Conservation (phyloP, 495 filamentous ascomycete species). For the Tirmania nivea region DNA sequence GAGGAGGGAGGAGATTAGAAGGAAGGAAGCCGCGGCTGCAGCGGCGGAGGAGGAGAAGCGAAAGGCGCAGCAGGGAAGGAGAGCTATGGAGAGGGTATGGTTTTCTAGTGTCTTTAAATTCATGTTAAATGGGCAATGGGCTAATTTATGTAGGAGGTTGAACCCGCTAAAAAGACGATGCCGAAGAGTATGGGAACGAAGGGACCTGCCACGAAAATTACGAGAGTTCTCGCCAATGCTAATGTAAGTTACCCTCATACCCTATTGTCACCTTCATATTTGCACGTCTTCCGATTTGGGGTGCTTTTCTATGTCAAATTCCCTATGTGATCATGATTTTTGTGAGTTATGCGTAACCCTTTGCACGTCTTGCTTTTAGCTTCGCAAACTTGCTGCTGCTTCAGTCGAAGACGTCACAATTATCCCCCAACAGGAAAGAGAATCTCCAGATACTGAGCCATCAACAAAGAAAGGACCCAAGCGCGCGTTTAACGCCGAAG, state of each 20-base stretch:
- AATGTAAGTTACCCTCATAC: too few species aligned
- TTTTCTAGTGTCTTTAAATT: background rate
- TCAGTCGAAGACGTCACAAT: too few species aligned
- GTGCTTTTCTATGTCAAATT: background rate
- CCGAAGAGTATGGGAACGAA: background rate
- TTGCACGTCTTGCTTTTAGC: background rate
- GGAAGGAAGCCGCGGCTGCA: background rate
- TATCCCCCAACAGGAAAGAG: background rate
- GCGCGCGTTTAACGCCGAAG: background rate
- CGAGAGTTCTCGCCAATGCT: too few species aligned
- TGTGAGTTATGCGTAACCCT: background rate
- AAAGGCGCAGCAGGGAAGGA: slow-evolving; percentile 25
- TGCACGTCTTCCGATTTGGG: too few species aligned
- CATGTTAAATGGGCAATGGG: too few species aligned
- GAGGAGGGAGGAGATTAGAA: background rate
- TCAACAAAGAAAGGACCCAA: background rate
- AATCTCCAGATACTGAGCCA: background rate
- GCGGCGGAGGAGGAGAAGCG: slow-evolving; percentile 24
- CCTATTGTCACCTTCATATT: too few species aligned
- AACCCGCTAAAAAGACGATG: background rate
- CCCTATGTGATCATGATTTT: background rate
- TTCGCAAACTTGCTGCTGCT: background rate
- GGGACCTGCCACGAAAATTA: background rate
- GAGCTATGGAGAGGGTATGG: background rate
- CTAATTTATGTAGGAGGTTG: background rate